A percentile compares a stretch with the other conserved stretches of the same genome.
These are phyloP conservation scores for Candida frijolesensis DNA, from an alignment of 1,139 yeast species.

Conservation along the genomic window DNA sequence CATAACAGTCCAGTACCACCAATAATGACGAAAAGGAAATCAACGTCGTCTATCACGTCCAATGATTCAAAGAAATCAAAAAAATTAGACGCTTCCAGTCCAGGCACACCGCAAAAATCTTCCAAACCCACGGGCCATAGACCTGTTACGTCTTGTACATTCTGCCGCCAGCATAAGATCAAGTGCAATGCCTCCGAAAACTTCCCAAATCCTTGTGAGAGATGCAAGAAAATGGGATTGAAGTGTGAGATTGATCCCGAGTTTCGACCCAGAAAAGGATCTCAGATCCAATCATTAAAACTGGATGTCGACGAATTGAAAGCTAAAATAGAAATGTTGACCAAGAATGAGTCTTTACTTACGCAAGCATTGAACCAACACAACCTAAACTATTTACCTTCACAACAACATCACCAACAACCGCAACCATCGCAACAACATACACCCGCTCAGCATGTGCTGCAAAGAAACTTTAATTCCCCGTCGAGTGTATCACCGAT, in stretches of 20 bases:
- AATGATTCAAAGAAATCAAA: background rate
- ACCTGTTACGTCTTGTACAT: constrained; percentile 91
- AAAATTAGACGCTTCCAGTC: constrained; percentile 5
- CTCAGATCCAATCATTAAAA: constrained; percentile 80
- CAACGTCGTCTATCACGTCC: constrained; percentile 3
- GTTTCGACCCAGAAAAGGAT: constrained; percentile 88
- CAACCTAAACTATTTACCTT: constrained; percentile 30
- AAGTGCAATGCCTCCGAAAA: constrained; percentile 89
- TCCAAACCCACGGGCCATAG: constrained; percentile 56
- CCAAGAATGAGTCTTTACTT: constrained; percentile 67
- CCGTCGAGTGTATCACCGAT: constrained; percentile 17
- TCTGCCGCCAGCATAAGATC: constrained; percentile 93
- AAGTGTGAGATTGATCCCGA: constrained; percentile 90
- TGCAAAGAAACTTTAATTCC: constrained; percentile 1
- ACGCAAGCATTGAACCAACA: constrained; percentile 61
- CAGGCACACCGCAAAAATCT: constrained; percentile 7
- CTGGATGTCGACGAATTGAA: constrained; percentile 84
- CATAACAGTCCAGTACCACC: constrained; percentile 6
- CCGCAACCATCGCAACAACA: constrained; percentile 7
- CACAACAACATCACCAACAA: constrained; percentile 15
- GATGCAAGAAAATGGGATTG: constrained; percentile 80
- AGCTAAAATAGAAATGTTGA: constrained; percentile 73
- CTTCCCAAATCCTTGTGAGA: constrained; percentile 78
- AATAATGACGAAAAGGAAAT: constrained; percentile 13
- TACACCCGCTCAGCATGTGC: constrained; percentile 6